Evolutionary conservation across 2,329 filamentous ascomycete genomes (phyloP).

Genomic region (Xylariaceae sp.): DNA sequence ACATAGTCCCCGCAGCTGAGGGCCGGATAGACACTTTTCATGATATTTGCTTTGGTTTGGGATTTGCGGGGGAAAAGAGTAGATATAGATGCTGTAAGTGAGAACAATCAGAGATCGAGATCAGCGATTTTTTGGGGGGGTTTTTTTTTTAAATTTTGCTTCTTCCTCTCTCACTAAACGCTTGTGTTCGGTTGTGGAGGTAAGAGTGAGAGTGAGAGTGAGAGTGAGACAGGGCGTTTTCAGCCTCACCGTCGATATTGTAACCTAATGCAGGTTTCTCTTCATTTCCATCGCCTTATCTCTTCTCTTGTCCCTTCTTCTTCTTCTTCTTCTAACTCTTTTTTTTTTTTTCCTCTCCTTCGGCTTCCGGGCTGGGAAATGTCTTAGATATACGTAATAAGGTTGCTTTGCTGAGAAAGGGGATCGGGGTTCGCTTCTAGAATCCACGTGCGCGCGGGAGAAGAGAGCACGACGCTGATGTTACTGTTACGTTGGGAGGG

Average conservation of each 20-base stretch:
- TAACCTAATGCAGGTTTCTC: slow-evolving; percentile 11
- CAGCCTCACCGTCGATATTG: slow-evolving; percentile 18
- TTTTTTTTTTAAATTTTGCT: not conserved
- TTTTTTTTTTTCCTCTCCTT: not conserved
- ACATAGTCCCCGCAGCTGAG: slow-evolving; percentile 16
- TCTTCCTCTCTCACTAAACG: too few species aligned
- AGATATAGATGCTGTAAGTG: not conserved
- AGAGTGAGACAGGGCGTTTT: not conserved
- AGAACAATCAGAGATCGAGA: not conserved
- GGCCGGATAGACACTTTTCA: not conserved
- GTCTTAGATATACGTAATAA: not conserved
- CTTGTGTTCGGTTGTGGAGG: too few species aligned
- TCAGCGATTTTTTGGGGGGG: not conserved
- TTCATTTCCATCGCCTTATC: not conserved
- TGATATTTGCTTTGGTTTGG: too few species aligned
- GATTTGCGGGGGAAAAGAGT: not conserved
- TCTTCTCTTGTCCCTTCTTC: not conserved
- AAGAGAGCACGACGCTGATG: too few species aligned
- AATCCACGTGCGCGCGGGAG: slow-evolving; percentile 11
- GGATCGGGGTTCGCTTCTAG: not conserved
- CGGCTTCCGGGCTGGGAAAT: too few species aligned
- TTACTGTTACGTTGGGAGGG: too few species aligned
- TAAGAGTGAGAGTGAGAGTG: not conserved
- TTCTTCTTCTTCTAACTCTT: not conserved
- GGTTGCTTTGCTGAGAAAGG: not conserved